These are phyloP conservation scores for Parastagonospora nodorum DNA, from an alignment of 2,329 filamentous ascomycete species.

Conservation along the genomic window DNA sequence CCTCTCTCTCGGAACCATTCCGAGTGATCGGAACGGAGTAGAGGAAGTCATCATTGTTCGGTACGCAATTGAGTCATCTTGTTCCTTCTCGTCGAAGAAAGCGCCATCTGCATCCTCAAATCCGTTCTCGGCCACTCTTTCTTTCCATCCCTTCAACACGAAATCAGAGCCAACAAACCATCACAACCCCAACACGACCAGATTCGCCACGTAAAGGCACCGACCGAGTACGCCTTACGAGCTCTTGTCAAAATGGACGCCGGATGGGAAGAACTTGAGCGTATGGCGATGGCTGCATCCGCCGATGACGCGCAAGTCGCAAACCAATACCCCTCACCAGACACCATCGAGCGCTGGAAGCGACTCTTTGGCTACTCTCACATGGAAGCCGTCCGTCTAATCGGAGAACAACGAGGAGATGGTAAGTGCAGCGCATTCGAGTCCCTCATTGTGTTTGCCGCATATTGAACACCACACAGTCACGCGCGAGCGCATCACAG, in stretches of 20 bases:
- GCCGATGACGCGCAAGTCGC: conserved; percentile 17
- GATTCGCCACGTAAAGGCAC: neutral
- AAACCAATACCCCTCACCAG: conserved; percentile 16
- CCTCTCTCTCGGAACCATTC: neutral
- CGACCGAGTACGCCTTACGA: neutral
- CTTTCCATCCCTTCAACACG: too few species aligned
- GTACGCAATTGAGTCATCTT: too few species aligned
- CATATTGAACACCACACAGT: conserved; percentile 10
- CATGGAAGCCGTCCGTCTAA: conserved; percentile 38
- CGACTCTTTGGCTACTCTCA: conserved; percentile 39
- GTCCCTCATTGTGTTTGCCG: neutral
- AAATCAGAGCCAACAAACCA: neutral
- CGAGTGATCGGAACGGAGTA: neutral
- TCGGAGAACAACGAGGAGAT: conserved; percentile 41
- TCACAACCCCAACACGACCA: neutral
- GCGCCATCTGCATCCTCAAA: too few species aligned
- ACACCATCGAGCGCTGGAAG: conserved; percentile 42
- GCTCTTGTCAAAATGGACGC: conserved; percentile 2
- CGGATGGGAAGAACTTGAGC: conserved; percentile 20
- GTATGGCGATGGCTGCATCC: conserved; percentile 17
- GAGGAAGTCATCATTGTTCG: too few species aligned
- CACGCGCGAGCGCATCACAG: conserved; percentile 38
- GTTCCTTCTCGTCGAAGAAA: too few species aligned
- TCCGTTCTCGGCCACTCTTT: too few species aligned
- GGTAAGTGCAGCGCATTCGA: conserved; percentile 2